A percentile compares a stretch with the other conserved stretches of the same genome.
phyloP scores from a whole-genome alignment of 441 rosid species.

The Adansonia gregorii region DNA sequence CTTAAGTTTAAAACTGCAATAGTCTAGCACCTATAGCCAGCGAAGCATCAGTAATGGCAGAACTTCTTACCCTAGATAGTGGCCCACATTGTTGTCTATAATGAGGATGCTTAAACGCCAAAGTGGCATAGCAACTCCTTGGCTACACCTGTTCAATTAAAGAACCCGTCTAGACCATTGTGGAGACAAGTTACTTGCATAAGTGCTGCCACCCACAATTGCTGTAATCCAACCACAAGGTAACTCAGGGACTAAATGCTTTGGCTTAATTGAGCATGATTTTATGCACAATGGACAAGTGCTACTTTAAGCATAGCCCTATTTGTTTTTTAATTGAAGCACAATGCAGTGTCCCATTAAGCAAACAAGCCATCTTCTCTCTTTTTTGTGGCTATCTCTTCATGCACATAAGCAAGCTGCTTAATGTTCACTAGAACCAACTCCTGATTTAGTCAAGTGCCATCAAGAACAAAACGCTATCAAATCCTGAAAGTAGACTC shows the following conservation, averaged over 20 bases:
- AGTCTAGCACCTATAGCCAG: neutral
- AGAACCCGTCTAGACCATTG: neutral
- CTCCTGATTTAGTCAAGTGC: neutral
- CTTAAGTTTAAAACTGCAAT: neutral
- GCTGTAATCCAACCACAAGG: neutral
- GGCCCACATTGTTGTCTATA: neutral
- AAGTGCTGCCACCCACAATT: neutral
- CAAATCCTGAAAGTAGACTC: neutral
- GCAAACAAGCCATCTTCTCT: neutral
- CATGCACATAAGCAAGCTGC: neutral
- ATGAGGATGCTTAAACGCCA: neutral
- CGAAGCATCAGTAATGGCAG: neutral
- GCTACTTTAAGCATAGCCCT: neutral
- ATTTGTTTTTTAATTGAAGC: neutral
- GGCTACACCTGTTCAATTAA: neutral
- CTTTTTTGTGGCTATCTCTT: neutral
- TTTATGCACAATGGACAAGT: neutral
- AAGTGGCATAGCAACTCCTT: neutral
- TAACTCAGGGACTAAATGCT: neutral
- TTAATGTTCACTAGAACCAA: neutral
- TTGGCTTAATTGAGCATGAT: neutral
- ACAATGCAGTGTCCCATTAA: neutral
- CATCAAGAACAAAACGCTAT: neutral
- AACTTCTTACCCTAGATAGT: neutral
- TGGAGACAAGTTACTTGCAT: neutral